These are phyloP conservation scores for Ziziphus jujuba DNA, from an alignment of 306 rosid genomes.

Conservation along the genomic window DNA sequence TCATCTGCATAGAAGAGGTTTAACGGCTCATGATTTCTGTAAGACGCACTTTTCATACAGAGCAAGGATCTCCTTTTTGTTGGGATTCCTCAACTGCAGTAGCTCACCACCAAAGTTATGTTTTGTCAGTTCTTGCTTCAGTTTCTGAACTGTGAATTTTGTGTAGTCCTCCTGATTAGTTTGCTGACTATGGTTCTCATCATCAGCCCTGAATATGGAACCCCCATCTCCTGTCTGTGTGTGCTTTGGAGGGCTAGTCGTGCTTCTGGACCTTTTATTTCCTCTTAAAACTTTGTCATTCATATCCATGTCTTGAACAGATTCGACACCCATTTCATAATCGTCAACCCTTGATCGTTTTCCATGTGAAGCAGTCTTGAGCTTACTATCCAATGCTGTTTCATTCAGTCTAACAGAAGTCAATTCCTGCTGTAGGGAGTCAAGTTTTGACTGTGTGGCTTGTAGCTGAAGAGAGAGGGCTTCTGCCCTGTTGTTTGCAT, in stretches of 20 bases:
- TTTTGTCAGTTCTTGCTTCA: constrained; percentile 92
- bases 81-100: constrained; percentile 75
- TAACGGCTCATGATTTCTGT: constrained; percentile 47
- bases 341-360: constrained; percentile 75
- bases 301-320: constrained; percentile 69
- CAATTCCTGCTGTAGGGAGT: constrained; percentile 78
- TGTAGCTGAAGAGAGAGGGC: constrained; percentile 83
- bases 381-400: constrained; percentile 71
- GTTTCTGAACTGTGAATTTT: constrained; percentile 75
- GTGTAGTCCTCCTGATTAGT: constrained; percentile 66
- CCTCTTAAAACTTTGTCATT: constrained; percentile 56
- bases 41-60: constrained; percentile 76
- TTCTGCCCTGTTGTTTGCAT: constrained; percentile 88
- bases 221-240: constrained; percentile 85
- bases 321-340: constrained; percentile 57
- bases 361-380: constrained; percentile 66
- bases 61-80: constrained; percentile 70
- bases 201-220: constrained; percentile 68
- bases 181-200: constrained; percentile 71
- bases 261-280: constrained; percentile 67
- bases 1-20: background rate
- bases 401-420: constrained; percentile 79
- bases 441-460: constrained; percentile 86
- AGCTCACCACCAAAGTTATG: constrained; percentile 79
- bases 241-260: constrained; percentile 43